These are phyloP conservation scores for Pythium volutum DNA, from an alignment of 352 stramenopile genomes.

Conservation along the genomic window DNA sequence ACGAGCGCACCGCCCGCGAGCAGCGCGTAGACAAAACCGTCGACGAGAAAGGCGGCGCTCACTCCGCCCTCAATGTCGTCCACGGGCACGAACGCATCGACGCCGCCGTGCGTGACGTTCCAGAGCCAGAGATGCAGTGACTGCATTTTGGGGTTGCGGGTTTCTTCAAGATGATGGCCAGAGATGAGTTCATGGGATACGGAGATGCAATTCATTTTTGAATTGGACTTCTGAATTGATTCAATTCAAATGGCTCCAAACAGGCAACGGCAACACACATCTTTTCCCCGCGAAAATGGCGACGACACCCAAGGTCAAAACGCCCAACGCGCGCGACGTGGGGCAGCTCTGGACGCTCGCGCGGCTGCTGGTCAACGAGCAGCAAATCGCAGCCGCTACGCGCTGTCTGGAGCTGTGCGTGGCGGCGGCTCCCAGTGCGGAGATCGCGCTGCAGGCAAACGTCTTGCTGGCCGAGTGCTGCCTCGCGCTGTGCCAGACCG, in stretches of 20 bases:
- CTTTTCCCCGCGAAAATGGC: neutral
- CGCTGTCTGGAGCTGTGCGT: slow-evolving; percentile 49
- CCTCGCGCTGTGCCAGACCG: slow-evolving; percentile 36
- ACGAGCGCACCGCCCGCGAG: slow-evolving; percentile 52
- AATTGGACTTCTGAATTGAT: slow-evolving; percentile 18
- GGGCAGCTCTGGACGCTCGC: slow-evolving; percentile 63
- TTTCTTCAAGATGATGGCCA: slow-evolving; percentile 15
- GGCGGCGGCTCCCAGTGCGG: neutral
- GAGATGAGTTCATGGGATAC: neutral
- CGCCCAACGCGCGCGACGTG: slow-evolving; percentile 5
- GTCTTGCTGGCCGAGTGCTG: slow-evolving; percentile 62
- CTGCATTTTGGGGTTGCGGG: neutral
- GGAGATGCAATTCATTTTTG: slow-evolving; percentile 20
- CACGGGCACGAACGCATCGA: slow-evolving; percentile 19
- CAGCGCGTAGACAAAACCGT: slow-evolving; percentile 64
- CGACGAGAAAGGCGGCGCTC: slow-evolving; percentile 59
- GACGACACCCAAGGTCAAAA: neutral
- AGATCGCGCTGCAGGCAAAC: slow-evolving; percentile 18
- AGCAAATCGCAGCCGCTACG: slow-evolving; percentile 36
- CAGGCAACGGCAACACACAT: neutral
- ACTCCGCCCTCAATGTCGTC: slow-evolving; percentile 53
- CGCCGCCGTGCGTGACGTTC: slow-evolving; percentile 12
- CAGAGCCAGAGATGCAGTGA: slow-evolving; percentile 23
- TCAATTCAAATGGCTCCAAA: neutral
- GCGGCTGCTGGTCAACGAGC: slow-evolving; percentile 37